Base-by-base conservation (phyloP, 2,329 filamentous ascomycete genomes). In the Talaromyces sp. region DNA sequence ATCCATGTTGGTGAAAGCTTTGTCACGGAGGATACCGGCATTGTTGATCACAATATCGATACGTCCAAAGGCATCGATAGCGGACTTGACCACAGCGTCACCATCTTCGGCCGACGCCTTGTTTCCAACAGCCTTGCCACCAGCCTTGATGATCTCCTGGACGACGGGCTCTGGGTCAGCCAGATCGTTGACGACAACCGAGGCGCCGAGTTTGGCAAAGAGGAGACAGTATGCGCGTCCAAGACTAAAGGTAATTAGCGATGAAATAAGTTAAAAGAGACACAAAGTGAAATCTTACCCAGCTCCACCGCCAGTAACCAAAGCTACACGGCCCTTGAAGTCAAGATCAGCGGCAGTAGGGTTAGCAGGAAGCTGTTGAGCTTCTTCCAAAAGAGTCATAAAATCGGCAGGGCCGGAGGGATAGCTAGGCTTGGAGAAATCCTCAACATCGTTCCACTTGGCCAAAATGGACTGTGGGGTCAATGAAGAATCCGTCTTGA, bases 41-140 rank as follows among this genome's bases (percentile, higher is more conserved):
- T 99, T 99, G 87, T 99, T 99, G 82, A 99, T 85, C 66, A 99
- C 78, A 65, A 99, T 93, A 73, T 99, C 95, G 70, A 99, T 85
- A 70, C 95, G 91, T 70, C 95, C 95, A 75, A 90, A 98, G 47
- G 89, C 88, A 73, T 98, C 93, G 71, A 99, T 96, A 60, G 93
- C 93, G 62, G 86, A 88, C 84, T 97, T 96, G 70, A 99, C 88
- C 54, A 98, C 91, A 44, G 84, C 84, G 60, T 97, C 93, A 54
- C 95, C 95, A 64, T 99, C 92, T 76, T 96, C 91, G 63, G 93
- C 93, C 55, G 91, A 96, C 62, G 91, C 92, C 82, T 96, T 97
- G 77, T 96, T 92, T 69, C 92, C 92, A 62, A 91, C 90, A 30
- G 95, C 93, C 79, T 96, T 89, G 66, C 93, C 93, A 62, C 95